These are phyloP conservation scores for Lepidium sativum DNA, from an alignment of 345 rosid genomes.

Conservation along the genomic window DNA sequence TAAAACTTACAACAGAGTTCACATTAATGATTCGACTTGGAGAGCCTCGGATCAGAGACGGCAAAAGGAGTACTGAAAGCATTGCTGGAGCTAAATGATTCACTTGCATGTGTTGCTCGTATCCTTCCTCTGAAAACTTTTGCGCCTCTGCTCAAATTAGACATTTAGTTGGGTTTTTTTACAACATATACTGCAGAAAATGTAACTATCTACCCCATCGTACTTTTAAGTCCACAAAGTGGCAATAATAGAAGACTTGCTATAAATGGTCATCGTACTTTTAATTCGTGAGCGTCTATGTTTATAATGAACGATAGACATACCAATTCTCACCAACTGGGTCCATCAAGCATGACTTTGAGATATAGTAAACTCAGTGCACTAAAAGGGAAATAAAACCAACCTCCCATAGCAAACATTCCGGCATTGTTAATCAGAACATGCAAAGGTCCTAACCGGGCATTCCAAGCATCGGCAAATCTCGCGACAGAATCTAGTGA, in stretches of 20 bases:
- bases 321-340: background rate
- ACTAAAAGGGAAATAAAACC: background rate
- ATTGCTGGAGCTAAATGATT: conserved; percentile 95
- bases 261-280: background rate
- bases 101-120: conserved; percentile 97
- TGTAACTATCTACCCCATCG: background rate
- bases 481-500: conserved; percentile 74
- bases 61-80: conserved; percentile 80
- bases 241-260: background rate
- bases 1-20: conserved; percentile 88
- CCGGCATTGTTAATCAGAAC: conserved; percentile 96
- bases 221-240: background rate
- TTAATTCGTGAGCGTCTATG: background rate
- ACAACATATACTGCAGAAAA: background rate
- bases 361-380: background rate
- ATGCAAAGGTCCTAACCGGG: conserved; percentile 65
- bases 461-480: conserved; percentile 78
- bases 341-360: background rate
- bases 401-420: conserved; percentile 58
- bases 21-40: conserved; percentile 91
- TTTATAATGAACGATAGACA: background rate
- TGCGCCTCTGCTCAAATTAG: conserved; percentile 50
- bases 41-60: conserved; percentile 87
- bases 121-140: conserved; percentile 78
- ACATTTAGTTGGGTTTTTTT: background rate